These are phyloP conservation scores for Phytophthora pinifolia DNA, from an alignment of 352 stramenopile genomes.

Conservation along the genomic window DNA sequence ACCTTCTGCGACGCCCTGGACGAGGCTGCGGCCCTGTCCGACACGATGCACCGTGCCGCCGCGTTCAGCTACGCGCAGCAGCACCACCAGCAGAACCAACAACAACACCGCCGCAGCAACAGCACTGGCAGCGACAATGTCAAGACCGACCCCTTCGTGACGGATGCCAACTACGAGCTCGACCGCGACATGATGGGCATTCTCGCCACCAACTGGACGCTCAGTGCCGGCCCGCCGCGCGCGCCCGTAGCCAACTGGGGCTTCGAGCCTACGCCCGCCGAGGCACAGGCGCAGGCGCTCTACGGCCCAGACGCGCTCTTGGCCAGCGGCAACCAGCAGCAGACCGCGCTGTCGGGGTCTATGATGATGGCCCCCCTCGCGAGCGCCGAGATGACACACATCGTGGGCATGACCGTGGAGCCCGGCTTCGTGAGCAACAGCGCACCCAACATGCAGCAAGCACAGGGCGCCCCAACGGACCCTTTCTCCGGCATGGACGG, in stretches of 20 bases:
- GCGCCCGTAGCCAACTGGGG: slow-evolving; percentile 16
- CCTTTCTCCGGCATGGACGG: slow-evolving; percentile 14
- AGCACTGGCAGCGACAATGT: background rate
- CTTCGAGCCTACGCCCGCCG: slow-evolving; percentile 5
- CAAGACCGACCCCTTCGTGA: slow-evolving; percentile 10
- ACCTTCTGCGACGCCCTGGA: slow-evolving; percentile 13
- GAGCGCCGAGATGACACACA: slow-evolving; percentile 15
- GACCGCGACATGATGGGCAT: slow-evolving; percentile 39
- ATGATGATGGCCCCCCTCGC: slow-evolving; percentile 14
- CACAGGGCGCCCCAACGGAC: background rate
- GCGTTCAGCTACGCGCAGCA: background rate
- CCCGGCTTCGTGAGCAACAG: slow-evolving; percentile 6
- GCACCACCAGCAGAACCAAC: background rate
- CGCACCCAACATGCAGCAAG: slow-evolving; percentile 6
- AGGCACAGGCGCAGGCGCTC: slow-evolving; percentile 6
- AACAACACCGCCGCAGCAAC: background rate
- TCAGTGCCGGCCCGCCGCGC: slow-evolving; percentile 19
- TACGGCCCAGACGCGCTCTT: slow-evolving; percentile 12
- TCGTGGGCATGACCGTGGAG: slow-evolving; percentile 16
- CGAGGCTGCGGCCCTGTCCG: slow-evolving; percentile 9
- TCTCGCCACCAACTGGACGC: slow-evolving; percentile 35
- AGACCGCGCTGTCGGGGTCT: slow-evolving; percentile 6
- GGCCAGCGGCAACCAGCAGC: slow-evolving; percentile 2
- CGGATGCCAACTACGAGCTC: slow-evolving; percentile 19
- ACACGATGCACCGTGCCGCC: slow-evolving; percentile 14